These are phyloP conservation scores for Hemerocallis citrina DNA, from an alignment of 106 monocot genomes.

Conservation along the genomic window DNA sequence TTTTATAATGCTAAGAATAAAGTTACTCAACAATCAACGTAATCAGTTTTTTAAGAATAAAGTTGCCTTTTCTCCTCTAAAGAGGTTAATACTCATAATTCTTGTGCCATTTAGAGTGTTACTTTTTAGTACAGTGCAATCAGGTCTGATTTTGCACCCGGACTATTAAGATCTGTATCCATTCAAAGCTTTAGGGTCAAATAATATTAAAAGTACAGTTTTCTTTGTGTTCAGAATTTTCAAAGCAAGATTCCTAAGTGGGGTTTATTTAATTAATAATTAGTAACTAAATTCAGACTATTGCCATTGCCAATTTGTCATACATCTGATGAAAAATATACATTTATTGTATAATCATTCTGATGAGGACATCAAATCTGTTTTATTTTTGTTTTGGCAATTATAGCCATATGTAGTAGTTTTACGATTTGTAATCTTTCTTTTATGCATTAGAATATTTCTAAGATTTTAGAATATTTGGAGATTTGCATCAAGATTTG, in stretches of 20 bases:
- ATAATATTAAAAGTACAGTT: not conserved
- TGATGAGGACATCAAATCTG: too few relatives aligned
- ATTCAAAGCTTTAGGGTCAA: not conserved
- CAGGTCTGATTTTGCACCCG: not conserved
- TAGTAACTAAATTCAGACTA: too few relatives aligned
- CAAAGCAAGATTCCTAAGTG: not conserved
- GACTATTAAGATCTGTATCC: not conserved
- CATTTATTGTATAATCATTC: too few relatives aligned
- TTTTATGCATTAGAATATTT: too few relatives aligned
- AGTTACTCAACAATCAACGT: too few relatives aligned
- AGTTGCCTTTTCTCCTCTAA: not conserved
- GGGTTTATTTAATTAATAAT: not conserved
- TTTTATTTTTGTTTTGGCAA: too few relatives aligned
- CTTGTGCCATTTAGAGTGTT: not conserved
- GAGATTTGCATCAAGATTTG: too few relatives aligned
- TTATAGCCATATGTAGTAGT: too few relatives aligned
- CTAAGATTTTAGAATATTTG: too few relatives aligned
- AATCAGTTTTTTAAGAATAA: not conserved
- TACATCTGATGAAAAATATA: too few relatives aligned
- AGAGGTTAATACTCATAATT: not conserved
- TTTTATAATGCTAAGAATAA: not conserved
- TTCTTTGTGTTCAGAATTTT: not conserved
- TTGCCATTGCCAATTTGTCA: too few relatives aligned
- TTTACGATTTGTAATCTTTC: too few relatives aligned
- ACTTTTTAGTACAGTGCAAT: not conserved